Evolutionary conservation across 495 filamentous ascomycete species (phyloP), one percentile per base, ranked within the genome.

Genomic region (Hypoxylon fragiforme): DNA sequence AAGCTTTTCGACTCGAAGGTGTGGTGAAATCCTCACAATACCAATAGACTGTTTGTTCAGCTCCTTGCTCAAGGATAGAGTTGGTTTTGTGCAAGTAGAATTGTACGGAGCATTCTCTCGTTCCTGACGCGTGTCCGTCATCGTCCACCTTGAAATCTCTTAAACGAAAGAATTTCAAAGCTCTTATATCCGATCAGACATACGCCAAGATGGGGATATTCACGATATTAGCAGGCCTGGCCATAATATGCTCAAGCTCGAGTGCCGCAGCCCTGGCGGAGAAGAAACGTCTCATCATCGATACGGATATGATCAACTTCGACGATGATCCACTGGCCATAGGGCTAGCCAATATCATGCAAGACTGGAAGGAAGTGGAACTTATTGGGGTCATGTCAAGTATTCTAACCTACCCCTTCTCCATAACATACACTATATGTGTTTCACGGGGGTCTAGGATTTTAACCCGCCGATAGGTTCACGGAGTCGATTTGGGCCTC

Each of bases 401-500:
- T 60, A 41, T 24, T 15, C 40, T n/a, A n/a, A n/a, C n/a, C n/a
- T n/a, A n/a, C 8, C 12, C 24, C 26, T 13, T 44, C 20, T 7
- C 13, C 34, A 3, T 5, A 34, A 3, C 9, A 34, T n/a, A 7
- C 8, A 7, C 12, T 34, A 3, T n/a, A n/a, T n/a, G n/a, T n/a
- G n/a, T n/a, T n/a, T n/a, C n/a, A n/a, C n/a, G n/a, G n/a, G n/a
- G n/a, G n/a, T n/a, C n/a, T 18, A 14, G 5, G 9, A 3, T 14
- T 32, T 13, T 15, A 12, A 43, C 19, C 2, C 1, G 4, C 7
- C 11, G 9, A 30, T 30, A 67, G 65, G 57, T 24, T 55, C 65
- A 18, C 50, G 56, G 21, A 68, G 65, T 35, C 66, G 66, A 32
- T 69, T 50, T 48, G 65, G 45, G 12, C 52, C 64, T 9, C 66